Evolutionary conservation across 257 asterid genomes (phyloP), one percentile per base, ranked within the genome.

Genomic region (Solanum pimpinellifolium): DNA sequence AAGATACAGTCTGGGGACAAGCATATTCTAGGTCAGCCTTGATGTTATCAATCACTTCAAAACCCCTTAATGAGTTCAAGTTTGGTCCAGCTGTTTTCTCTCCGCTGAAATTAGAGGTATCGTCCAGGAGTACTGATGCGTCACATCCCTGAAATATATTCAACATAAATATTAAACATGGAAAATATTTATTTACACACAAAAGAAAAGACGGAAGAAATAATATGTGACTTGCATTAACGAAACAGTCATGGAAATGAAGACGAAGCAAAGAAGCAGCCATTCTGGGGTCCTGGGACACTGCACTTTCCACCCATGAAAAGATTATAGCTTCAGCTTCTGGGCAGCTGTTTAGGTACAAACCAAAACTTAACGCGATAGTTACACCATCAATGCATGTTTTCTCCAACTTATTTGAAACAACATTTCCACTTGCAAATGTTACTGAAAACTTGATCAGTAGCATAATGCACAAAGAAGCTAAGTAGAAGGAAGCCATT

Each of bases 201-300:
- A 69, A 29, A 69, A 42, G 4, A 1, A 9, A 52, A 65, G 29
- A 52, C 42, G 23, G 16, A 70, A 27, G 15, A 20, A 42, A 41
- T 11, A 21, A 59, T 13, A 11, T 69, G 75, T 3, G 14, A 89
- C 98, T 85, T 94, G 92, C 99, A 92, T 95, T 95, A 7, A 97
- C 98, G 27, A 97, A 92, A 86, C 98, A 96, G 56, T 96, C 98
- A 2, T 96, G 99, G 90, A 96, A 96, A 89, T 96, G 98, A 37
- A 97, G 97, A 7, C 98, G 98, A 42, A 96, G 96, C 91, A 96
- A 88, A 23, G 99, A 96, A 35, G 98, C 99, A 10, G 98, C 95
- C 96, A 95, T 94, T 85, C 99, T 90, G 0, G 98, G 98, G 77
- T 97, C 96, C 12, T 93, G 92, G 0, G 93, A 90, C 3, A 95